Evolutionary conservation across 768 basidiomycete genomes (phyloP).

Genomic region (Naganishia antarctica): DNA sequence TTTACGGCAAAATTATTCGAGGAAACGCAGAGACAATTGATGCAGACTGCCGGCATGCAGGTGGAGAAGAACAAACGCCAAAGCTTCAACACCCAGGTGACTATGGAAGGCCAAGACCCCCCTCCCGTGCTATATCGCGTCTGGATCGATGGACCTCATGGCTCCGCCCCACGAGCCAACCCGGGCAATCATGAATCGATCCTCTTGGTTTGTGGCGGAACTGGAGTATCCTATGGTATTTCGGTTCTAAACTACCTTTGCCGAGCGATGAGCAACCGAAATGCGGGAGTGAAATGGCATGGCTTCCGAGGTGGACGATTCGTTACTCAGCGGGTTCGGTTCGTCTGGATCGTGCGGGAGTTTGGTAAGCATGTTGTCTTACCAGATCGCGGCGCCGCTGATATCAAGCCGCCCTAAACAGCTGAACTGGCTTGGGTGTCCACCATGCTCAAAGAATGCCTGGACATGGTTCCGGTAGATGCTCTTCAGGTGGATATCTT

Average conservation of each 20-base stretch:
- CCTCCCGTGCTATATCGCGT: constrained; percentile 55
- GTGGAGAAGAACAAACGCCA: constrained; percentile 28
- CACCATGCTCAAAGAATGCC: constrained; percentile 60
- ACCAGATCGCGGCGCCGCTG: neutral
- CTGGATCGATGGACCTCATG: constrained; percentile 66
- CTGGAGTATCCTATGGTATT: constrained; percentile 68
- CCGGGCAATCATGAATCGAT: constrained; percentile 62
- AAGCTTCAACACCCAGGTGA: constrained; percentile 28
- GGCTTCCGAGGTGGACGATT: constrained; percentile 54
- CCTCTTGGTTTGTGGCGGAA: constrained; percentile 65
- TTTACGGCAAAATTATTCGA: constrained; percentile 67
- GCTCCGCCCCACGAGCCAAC: constrained; percentile 58
- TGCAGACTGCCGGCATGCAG: constrained; percentile 30
- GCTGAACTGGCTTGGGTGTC: constrained; percentile 77
- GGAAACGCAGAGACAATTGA: constrained; percentile 49
- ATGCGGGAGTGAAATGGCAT: constrained; percentile 48
- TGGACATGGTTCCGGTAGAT: constrained; percentile 54
- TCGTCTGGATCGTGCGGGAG: constrained; percentile 73
- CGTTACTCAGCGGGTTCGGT: constrained; percentile 59
- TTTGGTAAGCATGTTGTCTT: constrained; percentile 56
- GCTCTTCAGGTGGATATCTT: constrained; percentile 66
- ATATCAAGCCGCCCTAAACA: constrained; percentile 37
- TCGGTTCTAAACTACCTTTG: constrained; percentile 64
- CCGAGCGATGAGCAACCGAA: constrained; percentile 58
- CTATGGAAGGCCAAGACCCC: neutral